Conservation (phyloP, 306 rosid genomes). For the Argentina anserina region DNA sequence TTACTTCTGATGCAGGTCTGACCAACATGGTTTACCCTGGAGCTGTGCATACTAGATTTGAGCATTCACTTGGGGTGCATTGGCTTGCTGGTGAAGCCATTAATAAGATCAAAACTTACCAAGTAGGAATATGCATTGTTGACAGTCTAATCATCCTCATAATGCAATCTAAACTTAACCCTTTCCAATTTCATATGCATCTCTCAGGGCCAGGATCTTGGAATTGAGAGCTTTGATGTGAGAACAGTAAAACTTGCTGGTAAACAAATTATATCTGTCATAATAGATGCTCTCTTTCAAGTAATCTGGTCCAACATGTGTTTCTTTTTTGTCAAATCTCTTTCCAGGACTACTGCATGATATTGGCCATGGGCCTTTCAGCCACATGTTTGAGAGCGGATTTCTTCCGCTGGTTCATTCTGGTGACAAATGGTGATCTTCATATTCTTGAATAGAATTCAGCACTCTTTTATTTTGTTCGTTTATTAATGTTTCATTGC, state of each 20-base stretch:
- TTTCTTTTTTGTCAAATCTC: slow-evolving; percentile 5
- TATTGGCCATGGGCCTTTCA: slow-evolving; percentile 94
- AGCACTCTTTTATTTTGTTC: slow-evolving; percentile 10
- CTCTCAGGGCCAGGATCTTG: slow-evolving; percentile 78
- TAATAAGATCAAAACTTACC: slow-evolving; percentile 55
- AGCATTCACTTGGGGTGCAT: slow-evolving; percentile 94
- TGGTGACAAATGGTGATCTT: slow-evolving; percentile 50
- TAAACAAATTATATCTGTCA: slow-evolving; percentile 23
- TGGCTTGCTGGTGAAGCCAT: slow-evolving; percentile 85
- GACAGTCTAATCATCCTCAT: slow-evolving; percentile 12
- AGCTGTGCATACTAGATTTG: slow-evolving; percentile 91
- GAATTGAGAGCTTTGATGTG: slow-evolving; percentile 67
- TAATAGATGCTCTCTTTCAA: slow-evolving; percentile 20
- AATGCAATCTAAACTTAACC: neutral
- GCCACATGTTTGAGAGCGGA: slow-evolving; percentile 82
- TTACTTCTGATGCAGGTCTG: slow-evolving; percentile 52
- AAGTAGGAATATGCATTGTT: slow-evolving; percentile 37
- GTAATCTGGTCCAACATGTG: slow-evolving; percentile 20
- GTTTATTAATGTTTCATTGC: neutral
- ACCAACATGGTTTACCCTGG: slow-evolving; percentile 84
- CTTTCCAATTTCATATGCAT: slow-evolving; percentile 13
- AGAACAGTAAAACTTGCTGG: slow-evolving; percentile 91
- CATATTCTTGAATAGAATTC: slow-evolving; percentile 4
- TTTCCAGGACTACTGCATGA: slow-evolving; percentile 88
- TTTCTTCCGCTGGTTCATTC: slow-evolving; percentile 63